Evolutionary conservation across 805 yeast genomes (phyloP), one percentile per base, ranked within the genome.

Genomic region (Hemisphaericaspora nanyangensis): DNA sequence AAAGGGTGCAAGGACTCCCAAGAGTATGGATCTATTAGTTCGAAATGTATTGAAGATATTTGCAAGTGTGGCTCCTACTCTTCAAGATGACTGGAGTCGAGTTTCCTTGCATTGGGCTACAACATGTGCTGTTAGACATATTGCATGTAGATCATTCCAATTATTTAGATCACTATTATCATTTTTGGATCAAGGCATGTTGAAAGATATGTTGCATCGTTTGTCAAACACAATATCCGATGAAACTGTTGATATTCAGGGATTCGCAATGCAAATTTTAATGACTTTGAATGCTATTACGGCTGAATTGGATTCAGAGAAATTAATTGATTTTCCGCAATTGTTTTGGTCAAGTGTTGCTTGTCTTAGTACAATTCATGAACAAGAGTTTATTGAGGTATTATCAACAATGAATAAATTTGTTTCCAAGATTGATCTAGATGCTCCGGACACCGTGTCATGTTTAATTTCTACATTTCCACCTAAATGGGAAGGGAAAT

Each of bases 131-230:
- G 98, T 91, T 2, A 74, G 97, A 53, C 99, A 95, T 56, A 77
- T 93, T 49, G 99, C 99, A 0, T 93, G 99, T 49, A 75, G 99
- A 18, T 90, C 98, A 0, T 91, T 95, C 61, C 99, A 93, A 56
- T 74, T 90, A 0, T 93, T 90, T 64, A 70, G 99, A 31, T 85
- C 95, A 3, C 60, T 93, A 40, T 64, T 89, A n/a, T 76, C 86
- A 7, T 80, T 82, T 49, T 65, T 91, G 44, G 97, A 93, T 54
- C 90, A 83, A 53, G 71, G 76, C 8, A 91, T 93, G 96, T 66
- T 95, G 32, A 79, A 87, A 39, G 98, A 90, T 61, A 87, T 93
- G 96, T 68, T 93, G 8, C 95, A 91, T 40, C 76, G 99, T 43
- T 69, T 93, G 22, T 87, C 96, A 0, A 90, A 89, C 51, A 95